These are phyloP conservation scores for Cutaneotrichosporon dermatis DNA, from an alignment of 1,284 basidiomycete species.

Conservation along the genomic window DNA sequence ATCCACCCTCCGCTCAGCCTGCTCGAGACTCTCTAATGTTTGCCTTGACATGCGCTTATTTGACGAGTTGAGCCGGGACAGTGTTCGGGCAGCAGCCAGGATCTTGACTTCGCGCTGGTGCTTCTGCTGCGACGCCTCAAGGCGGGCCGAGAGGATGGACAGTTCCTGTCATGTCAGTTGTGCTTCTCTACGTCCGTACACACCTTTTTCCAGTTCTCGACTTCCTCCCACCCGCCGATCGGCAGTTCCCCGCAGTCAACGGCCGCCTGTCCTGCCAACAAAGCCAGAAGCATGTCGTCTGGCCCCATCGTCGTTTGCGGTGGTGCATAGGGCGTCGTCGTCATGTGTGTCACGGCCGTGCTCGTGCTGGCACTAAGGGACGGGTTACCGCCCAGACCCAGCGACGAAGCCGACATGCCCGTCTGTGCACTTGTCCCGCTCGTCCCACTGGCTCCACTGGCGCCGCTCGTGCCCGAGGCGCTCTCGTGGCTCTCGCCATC, in stretches of 20 bases:
- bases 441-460: not conserved
- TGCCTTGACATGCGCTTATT: conserved; percentile 49
- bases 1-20: conserved; percentile 47
- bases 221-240: conserved; percentile 73
- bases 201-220: conserved; percentile 87
- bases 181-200: conserved; percentile 16
- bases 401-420: not conserved
- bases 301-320: conserved; percentile 18
- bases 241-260: conserved; percentile 64
- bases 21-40: conserved; percentile 46
- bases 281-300: conserved; percentile 73
- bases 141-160: conserved; percentile 35
- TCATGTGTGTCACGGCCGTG: conserved; percentile 5
- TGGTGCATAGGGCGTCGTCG: not conserved
- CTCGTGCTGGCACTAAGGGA: not conserved
- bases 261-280: conserved; percentile 80
- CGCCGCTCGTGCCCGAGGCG: not conserved
- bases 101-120: conserved; percentile 50
- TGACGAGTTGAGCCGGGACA: conserved; percentile 47
- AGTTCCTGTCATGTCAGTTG: conserved; percentile 35
- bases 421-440: not conserved
- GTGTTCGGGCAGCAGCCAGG: conserved; percentile 46
- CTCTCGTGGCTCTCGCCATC: not conserved
- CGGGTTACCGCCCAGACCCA: not conserved
- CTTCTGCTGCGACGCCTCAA: conserved; percentile 39